Evolutionary conservation across 495 filamentous ascomycete species (phyloP), one percentile per base, ranked within the genome.

Genomic region (Hypoxylon subgilvum): DNA sequence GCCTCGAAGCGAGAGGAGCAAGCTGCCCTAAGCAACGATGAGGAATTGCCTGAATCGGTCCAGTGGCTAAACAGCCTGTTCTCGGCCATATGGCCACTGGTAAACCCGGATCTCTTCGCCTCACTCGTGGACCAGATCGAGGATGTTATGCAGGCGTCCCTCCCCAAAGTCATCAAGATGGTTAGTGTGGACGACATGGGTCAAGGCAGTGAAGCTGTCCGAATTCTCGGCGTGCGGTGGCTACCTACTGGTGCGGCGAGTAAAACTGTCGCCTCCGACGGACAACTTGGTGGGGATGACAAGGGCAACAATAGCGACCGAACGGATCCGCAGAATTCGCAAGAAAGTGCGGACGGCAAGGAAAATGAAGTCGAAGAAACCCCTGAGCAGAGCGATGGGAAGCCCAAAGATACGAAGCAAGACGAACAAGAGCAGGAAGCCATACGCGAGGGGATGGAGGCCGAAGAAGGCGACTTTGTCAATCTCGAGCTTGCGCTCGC

Each of bases 381-480:
- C 27, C 17, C 54, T 6, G 35, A 36, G 2, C 19, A 34, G 10
- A 14, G 10, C 17, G 13, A 47, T 16, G 31, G 55, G 7, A 55
- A 65, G 10, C 56, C 36, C 6, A 66, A 61, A 17, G 63, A 61
- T 32, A 9, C 57, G 10, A 57, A 72, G 47, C 51, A 70, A 44
- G 49, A 69, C 13, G 60, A 69, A 38, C 69, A 80, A 25, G 74
- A 82, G 22, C 68, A 82, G 42, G 63, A 76, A 36, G 70, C 78
- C 12, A 66, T 83, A 19, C 78, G 77, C 6, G 82, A 87, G 59
- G 86, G 85, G 0, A 85, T 88, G 82, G 86, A 88, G 64, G 86
- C 86, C 13, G 87, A 88, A 60, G 84, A 88, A 63, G 87, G 86
- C 4, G 84, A 88, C 57, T 89, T 89, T 63, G 78, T 88, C 60